Evolutionary conservation across 2,329 filamentous ascomycete genomes (phyloP).

Genomic region (Colletotrichum magnum): DNA sequence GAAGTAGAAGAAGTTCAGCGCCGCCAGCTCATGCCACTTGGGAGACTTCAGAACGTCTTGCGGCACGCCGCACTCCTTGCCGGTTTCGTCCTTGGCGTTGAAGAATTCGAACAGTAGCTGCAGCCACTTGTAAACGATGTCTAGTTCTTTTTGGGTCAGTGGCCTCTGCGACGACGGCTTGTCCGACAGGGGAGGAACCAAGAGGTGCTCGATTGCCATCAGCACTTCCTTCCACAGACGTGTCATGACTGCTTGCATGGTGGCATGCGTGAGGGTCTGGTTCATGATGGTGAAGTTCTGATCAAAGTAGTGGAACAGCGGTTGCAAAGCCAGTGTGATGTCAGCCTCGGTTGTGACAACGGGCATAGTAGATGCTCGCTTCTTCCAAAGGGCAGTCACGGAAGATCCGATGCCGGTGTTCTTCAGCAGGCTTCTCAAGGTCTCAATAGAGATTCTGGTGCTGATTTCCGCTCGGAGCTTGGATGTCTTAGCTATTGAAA

Average conservation of each 20-base stretch:
- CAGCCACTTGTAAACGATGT: constrained; percentile 96
- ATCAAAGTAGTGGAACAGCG: constrained; percentile 94
- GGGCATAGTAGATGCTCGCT: constrained; percentile 64
- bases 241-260: constrained; percentile 99
- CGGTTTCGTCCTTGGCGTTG: constrained; percentile 87
- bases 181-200: constrained; percentile 95
- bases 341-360: constrained; percentile 78
- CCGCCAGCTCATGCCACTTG: constrained; percentile 98
- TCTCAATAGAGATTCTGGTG: constrained; percentile 86
- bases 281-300: constrained; percentile 99
- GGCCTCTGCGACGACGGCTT: constrained; percentile 90
- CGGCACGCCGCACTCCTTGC: constrained; percentile 89
- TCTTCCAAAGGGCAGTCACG: constrained; percentile 79
- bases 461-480: constrained; percentile 95
- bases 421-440: constrained; percentile 81
- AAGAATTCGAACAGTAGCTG: constrained; percentile 94
- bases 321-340: constrained; percentile 84
- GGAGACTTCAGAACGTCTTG: constrained; percentile 94
- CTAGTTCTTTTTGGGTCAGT: constrained; percentile 88
- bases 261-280: constrained; percentile 90
- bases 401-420: constrained; percentile 78
- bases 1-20: constrained; percentile 98
- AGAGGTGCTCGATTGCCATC: constrained; percentile 87
- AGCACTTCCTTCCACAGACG: constrained; percentile 98
- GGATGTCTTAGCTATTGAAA: constrained; percentile 32